Conservation (phyloP, 441 rosid genomes). For the Geranium incanum region DNA sequence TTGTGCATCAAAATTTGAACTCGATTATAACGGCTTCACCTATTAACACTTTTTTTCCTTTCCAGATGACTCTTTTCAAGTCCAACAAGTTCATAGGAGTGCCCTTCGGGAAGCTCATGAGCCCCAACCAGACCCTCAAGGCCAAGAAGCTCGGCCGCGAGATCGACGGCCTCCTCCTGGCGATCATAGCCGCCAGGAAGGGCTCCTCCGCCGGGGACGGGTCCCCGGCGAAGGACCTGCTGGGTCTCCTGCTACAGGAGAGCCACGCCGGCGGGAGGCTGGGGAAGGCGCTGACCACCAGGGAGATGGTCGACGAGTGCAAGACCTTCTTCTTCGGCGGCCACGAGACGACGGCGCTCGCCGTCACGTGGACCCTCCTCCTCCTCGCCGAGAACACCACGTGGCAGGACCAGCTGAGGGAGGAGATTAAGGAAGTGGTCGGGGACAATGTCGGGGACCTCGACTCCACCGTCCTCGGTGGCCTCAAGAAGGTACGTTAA, state of each 20-base stretch:
- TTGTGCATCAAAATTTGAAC: too few species aligned
- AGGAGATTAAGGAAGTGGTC: constrained; percentile 59
- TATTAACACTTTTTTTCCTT: too few species aligned
- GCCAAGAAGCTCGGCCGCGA: constrained; percentile 61
- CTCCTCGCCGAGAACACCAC: constrained; percentile 63
- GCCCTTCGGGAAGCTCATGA: constrained; percentile 53
- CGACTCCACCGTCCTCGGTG: constrained; percentile 57
- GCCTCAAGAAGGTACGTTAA: constrained; percentile 66
- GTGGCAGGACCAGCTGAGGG: constrained; percentile 70
- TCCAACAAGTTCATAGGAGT: constrained; percentile 78
- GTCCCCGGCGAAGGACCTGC: constrained; percentile 35
- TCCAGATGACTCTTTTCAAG: constrained; percentile 51
- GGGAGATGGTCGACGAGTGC: constrained; percentile 81
- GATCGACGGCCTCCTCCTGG: constrained; percentile 51
- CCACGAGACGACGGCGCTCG: constrained; percentile 89
- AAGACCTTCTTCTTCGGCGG: constrained; percentile 96
- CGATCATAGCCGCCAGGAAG: constrained; percentile 49
- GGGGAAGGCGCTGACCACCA: constrained; percentile 44
- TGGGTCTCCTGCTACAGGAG: constrained; percentile 50
- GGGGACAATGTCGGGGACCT: constrained; percentile 39
- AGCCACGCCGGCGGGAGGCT: constrained; percentile 27
- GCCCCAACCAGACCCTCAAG: constrained; percentile 44
- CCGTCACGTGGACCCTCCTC: constrained; percentile 76
- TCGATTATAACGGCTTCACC: too few species aligned
- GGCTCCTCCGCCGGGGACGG: constrained; percentile 20